Conservation (phyloP, 2,329 filamentous ascomycete genomes). For the Alternaria sp. region DNA sequence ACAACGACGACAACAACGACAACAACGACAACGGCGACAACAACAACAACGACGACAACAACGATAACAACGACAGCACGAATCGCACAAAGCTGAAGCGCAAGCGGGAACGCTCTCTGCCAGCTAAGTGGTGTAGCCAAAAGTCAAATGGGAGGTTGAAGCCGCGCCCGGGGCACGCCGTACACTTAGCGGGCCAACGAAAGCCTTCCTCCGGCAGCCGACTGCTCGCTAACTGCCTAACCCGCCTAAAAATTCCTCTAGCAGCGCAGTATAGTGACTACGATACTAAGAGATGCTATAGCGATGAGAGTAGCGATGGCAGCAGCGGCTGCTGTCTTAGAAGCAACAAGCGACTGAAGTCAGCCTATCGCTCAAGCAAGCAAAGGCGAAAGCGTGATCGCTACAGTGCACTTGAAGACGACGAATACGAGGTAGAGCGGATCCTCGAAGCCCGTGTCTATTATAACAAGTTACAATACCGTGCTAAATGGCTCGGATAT, state of each 20-base stretch:
- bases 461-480: constrained; percentile 8
- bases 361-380: background rate
- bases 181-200: constrained; percentile 1
- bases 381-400: constrained; percentile 7
- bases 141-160: background rate
- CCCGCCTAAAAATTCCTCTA: constrained; percentile 4
- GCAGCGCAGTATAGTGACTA: background rate
- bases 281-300: constrained; percentile 10
- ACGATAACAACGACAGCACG: background rate
- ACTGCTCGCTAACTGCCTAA: constrained; percentile 1
- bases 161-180: constrained; percentile 3
- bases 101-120: constrained; percentile 4
- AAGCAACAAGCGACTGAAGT: constrained; percentile 4
- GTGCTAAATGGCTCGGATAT: constrained; percentile 13
- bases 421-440: constrained; percentile 14
- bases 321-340: constrained; percentile 1
- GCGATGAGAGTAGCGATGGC: constrained; percentile 7
- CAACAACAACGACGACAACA: background rate
- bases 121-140: constrained; percentile 6
- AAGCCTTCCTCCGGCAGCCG: constrained; percentile 1
- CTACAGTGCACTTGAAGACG: background rate
- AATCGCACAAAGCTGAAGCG: background rate
- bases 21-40: background rate
- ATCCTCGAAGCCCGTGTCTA: constrained; percentile 6
- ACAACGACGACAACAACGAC: background rate